Percentiles rank a stretch among this genome's conserved stretches.
These are phyloP conservation scores for Rhodotorula sp. DNA, from an alignment of 1,284 basidiomycete species.

Conservation along the genomic window DNA sequence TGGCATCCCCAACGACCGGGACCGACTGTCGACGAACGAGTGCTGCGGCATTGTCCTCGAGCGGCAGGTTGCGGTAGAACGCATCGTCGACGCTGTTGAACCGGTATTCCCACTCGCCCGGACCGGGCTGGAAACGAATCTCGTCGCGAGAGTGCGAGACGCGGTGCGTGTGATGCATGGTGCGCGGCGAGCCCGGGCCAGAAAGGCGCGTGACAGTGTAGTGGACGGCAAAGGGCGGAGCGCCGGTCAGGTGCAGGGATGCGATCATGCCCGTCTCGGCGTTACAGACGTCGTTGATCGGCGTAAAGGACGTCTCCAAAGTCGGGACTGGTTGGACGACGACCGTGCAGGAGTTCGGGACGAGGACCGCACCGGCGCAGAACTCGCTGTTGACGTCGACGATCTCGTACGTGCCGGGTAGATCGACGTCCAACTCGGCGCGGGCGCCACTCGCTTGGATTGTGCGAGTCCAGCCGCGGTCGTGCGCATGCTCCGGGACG, in stretches of 20 bases:
- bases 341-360: slow-evolving; percentile 60
- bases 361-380: slow-evolving; percentile 75
- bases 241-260: slow-evolving; percentile 79
- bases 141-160: slow-evolving; percentile 75
- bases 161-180: slow-evolving; percentile 45
- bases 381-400: slow-evolving; percentile 67
- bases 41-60: slow-evolving; percentile 47
- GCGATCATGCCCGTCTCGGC: slow-evolving; percentile 90
- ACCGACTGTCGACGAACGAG: slow-evolving; percentile 73
- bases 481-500: slow-evolving; percentile 51
- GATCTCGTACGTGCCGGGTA: slow-evolving; percentile 81
- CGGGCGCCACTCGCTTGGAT: slow-evolving; percentile 57
- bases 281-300: slow-evolving; percentile 78
- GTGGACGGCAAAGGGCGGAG: slow-evolving; percentile 80
- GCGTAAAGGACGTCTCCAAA: slow-evolving; percentile 73
- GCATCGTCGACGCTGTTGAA: slow-evolving; percentile 78
- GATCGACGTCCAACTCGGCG: slow-evolving; percentile 58
- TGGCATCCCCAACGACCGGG: slow-evolving; percentile 78
- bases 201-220: slow-evolving; percentile 56
- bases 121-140: slow-evolving; percentile 78
- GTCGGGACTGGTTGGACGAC: slow-evolving; percentile 41
- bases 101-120: slow-evolving; percentile 84
- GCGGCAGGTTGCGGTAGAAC: slow-evolving; percentile 67
- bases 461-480: slow-evolving; percentile 63
- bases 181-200: slow-evolving; percentile 44